Percentiles rank a stretch among this genome's conserved stretches.
These are phyloP conservation scores for Venustampulla echinocandica DNA, from an alignment of 495 filamentous ascomycete species.

Conservation along the genomic window DNA sequence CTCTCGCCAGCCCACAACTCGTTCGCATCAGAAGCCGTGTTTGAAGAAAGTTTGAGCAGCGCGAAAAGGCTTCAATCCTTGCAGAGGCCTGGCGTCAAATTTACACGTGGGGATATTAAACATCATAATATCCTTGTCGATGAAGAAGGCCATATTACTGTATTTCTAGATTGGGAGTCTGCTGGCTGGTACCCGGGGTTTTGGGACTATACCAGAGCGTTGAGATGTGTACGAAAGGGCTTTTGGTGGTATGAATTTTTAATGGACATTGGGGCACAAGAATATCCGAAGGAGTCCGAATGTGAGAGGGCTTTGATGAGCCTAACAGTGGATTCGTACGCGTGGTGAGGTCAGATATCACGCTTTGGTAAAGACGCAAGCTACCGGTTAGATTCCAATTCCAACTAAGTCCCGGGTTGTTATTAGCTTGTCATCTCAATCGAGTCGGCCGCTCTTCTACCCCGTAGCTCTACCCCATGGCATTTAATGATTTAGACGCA, in stretches of 20 bases:
- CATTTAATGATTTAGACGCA: too few species aligned
- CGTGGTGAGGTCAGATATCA: too few species aligned
- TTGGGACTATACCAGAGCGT: conserved; percentile 37
- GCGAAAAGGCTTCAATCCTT: conserved; percentile 9
- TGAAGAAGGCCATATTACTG: conserved; percentile 27
- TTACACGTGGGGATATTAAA: conserved; percentile 29
- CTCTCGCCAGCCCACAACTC: conserved; percentile 4
- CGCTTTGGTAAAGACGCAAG: too few species aligned
- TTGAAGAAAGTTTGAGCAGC: conserved; percentile 1
- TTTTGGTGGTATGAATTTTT: conserved; percentile 9
- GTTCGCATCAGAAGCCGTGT: conserved; percentile 6
- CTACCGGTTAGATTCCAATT: too few species aligned
- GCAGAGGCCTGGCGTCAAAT: conserved; percentile 14
- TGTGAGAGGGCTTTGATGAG: conserved; percentile 6
- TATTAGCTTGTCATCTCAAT: too few species aligned
- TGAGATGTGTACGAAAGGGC: conserved; percentile 3
- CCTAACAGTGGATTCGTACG: conserved; percentile 4
- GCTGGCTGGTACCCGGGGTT: conserved; percentile 43
- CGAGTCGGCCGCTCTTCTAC: too few species aligned
- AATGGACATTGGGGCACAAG: not conserved
- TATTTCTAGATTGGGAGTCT: conserved; percentile 38
- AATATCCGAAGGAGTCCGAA: conserved; percentile 5
- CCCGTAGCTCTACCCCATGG: too few species aligned
- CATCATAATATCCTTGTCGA: conserved; percentile 35
- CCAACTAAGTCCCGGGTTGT: too few species aligned